phyloP scores from a whole-genome alignment of 129 eudicot genomes.

The Flaveria brownii region DNA sequence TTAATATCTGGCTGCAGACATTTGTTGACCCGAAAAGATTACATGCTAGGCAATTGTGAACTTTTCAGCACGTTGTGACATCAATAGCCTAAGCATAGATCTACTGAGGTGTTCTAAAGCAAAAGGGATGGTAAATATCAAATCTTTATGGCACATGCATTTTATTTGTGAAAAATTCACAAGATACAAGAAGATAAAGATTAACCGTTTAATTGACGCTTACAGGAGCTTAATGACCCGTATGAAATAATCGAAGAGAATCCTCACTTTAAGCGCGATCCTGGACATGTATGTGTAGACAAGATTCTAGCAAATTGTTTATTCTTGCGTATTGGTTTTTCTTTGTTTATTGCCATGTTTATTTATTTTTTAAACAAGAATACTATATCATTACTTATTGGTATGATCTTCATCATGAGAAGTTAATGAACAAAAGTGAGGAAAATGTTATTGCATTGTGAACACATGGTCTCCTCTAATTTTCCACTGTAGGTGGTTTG shows the following conservation, averaged over 20 bases:
- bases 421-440: constrained; percentile 33
- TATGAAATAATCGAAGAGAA: constrained; percentile 54
- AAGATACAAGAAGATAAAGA: not conserved
- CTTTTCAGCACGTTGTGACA: constrained; percentile 77
- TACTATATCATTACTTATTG: too few species aligned
- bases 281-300: constrained; percentile 66
- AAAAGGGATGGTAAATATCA: constrained; percentile 63
- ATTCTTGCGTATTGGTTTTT: too few species aligned
- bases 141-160: constrained; percentile 4
- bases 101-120: constrained; percentile 44
- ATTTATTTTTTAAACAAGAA: constrained; percentile 22
- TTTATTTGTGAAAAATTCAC: not conserved
- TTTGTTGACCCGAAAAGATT: constrained; percentile 53
- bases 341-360: too few species aligned
- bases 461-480: too few species aligned
- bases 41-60: constrained; percentile 68
- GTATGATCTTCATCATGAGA: too few species aligned
- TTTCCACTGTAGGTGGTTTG: too few species aligned
- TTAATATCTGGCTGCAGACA: not conserved
- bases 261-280: constrained; percentile 49
- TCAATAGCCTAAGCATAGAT: constrained; percentile 35
- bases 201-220: not conserved
- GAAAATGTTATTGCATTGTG: too few species aligned
- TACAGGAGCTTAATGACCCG: constrained; percentile 45
- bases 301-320: constrained; percentile 38